These are phyloP conservation scores for Globisporangium paddicum DNA, from an alignment of 352 stramenopile species.

Conservation along the genomic window DNA sequence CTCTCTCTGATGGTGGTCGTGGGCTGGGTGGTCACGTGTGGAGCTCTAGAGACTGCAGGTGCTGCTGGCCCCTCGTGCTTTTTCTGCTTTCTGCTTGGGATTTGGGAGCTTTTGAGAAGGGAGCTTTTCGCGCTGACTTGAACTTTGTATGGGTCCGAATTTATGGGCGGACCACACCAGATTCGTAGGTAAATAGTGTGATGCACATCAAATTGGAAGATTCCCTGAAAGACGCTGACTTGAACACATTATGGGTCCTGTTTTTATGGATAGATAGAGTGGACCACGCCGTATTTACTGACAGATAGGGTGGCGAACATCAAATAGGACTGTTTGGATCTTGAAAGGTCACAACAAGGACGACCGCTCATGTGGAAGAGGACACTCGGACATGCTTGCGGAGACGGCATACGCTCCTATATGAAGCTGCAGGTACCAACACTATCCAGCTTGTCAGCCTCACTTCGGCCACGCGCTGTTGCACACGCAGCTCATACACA, in stretches of 20 bases:
- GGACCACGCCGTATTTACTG: neutral
- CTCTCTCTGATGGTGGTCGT: no score
- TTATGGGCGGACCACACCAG: no score
- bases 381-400: neutral
- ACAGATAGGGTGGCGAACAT: no score
- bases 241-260: neutral
- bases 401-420: neutral
- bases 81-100: neutral
- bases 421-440: no score
- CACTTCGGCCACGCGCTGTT: no score
- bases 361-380: neutral
- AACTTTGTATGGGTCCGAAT: no score
- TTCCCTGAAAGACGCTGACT: neutral
- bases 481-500: no score
- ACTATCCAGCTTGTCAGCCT: no score
- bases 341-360: slow-evolving; percentile 1
- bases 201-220: no score
- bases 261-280: neutral
- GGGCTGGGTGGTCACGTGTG: neutral
- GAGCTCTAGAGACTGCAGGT: neutral
- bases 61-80: neutral
- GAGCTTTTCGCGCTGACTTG: no score
- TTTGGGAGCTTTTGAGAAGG: neutral
- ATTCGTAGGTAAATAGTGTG: no score
- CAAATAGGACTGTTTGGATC: no score